Evolutionary conservation across 495 filamentous ascomycete species (phyloP).

Genomic region (Parathielavia appendiculata): DNA sequence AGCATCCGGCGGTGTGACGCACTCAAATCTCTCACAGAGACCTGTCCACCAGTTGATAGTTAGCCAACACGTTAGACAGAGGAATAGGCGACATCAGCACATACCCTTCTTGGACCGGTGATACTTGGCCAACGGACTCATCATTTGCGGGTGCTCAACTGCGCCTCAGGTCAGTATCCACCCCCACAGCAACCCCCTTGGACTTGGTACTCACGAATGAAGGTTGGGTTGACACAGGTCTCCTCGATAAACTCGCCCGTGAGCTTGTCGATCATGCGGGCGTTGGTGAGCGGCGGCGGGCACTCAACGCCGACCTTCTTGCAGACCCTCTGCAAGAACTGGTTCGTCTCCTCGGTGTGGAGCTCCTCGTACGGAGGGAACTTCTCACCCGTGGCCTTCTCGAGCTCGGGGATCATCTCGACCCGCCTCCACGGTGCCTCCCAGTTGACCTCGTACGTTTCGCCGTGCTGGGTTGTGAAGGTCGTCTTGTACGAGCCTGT

Average conservation of each 20-base stretch:
- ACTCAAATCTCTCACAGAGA: constrained; percentile 90
- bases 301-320: constrained; percentile 91
- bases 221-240: constrained; percentile 90
- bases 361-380: constrained; percentile 88
- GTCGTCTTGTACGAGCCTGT: constrained; percentile 79
- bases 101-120: constrained; percentile 63
- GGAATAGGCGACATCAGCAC: background rate
- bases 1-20: background rate
- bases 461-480: constrained; percentile 74
- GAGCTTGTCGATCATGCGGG: constrained; percentile 96
- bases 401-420: constrained; percentile 94
- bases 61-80: background rate
- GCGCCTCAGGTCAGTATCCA: constrained; percentile 1
- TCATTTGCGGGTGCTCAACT: constrained; percentile 78
- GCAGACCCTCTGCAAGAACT: constrained; percentile 76
- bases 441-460: constrained; percentile 90
- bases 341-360: constrained; percentile 79
- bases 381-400: constrained; percentile 82
- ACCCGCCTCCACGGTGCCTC: constrained; percentile 87
- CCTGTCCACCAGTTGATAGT: constrained; percentile 28
- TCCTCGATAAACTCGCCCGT: constrained; percentile 95
- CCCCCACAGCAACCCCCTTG: background rate
- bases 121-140: constrained; percentile 96
- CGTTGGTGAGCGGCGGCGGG: constrained; percentile 83
- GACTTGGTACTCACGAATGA: constrained; percentile 61